phyloP scores from a whole-genome alignment of 2,329 filamentous ascomycete species.

The Penicillium aurantiogriseum region DNA sequence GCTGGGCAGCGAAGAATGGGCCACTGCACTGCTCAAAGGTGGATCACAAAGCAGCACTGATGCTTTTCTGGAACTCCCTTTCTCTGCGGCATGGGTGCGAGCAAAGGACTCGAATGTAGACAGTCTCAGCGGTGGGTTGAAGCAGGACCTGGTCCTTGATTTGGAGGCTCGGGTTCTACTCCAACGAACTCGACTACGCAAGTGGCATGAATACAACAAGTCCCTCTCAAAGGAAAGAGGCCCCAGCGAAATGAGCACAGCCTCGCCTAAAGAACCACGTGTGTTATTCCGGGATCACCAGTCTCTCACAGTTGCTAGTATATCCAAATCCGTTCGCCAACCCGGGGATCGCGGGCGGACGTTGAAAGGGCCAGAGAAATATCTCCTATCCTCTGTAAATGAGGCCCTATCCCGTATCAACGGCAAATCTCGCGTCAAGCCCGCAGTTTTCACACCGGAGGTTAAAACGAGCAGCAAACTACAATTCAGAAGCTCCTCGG shows the following conservation, averaged over 20 bases:
- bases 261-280: constrained; percentile 13
- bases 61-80: constrained; percentile 63
- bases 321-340: constrained; percentile 35
- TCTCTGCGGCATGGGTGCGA: constrained; percentile 69
- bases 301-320: constrained; percentile 39
- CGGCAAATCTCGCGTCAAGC: constrained; percentile 15
- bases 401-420: constrained; percentile 34
- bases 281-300: constrained; percentile 40
- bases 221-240: constrained; percentile 24
- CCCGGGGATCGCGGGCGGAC: constrained; percentile 22
- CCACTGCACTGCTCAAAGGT: constrained; percentile 67
- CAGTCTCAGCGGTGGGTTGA: constrained; percentile 31
- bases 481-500: not conserved
- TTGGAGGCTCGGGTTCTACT: constrained; percentile 65
- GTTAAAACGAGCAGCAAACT: not conserved
- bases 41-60: constrained; percentile 59
- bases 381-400: constrained; percentile 36
- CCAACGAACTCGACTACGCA: constrained; percentile 67
- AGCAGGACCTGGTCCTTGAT: constrained; percentile 57
- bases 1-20: constrained; percentile 74
- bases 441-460: not conserved
- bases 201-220: constrained; percentile 69
- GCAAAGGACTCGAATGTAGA: constrained; percentile 59
- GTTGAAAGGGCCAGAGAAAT: constrained; percentile 30
- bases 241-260: not conserved